Evolutionary conservation across 106 monocot species (phyloP).

Genomic region (Dendrobium nobile): DNA sequence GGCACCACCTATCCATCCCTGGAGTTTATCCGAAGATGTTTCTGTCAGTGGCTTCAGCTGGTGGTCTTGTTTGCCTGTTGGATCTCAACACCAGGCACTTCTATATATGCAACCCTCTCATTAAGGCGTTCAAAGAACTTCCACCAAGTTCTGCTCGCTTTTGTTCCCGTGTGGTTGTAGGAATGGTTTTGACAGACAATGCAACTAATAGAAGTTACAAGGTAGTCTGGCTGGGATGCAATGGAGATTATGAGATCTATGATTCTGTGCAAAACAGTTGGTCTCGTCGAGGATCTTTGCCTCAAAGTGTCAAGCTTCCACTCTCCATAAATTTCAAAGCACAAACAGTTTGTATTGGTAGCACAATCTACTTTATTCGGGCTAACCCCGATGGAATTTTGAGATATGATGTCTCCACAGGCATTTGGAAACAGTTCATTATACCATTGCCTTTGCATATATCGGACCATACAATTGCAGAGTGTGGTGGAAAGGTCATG

Average conservation of each 20-base stretch:
- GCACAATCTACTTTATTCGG: constrained; percentile 67
- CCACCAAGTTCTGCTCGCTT: constrained; percentile 36
- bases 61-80: constrained; percentile 76
- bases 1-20: constrained; percentile 51
- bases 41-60: constrained; percentile 63
- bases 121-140: constrained; percentile 45
- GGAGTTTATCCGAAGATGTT: constrained; percentile 29
- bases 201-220: constrained; percentile 41
- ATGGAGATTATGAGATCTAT: constrained; percentile 67
- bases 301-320: constrained; percentile 52
- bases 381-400: constrained; percentile 70
- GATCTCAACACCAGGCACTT: constrained; percentile 51
- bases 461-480: constrained; percentile 53
- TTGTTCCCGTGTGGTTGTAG: constrained; percentile 51
- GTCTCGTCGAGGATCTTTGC: constrained; percentile 34
- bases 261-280: constrained; percentile 52
- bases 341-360: constrained; percentile 49
- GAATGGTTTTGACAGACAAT: constrained; percentile 57
- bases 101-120: constrained; percentile 72
- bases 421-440: constrained; percentile 58
- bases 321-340: constrained; percentile 64
- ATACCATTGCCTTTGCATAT: constrained; percentile 55
- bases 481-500: constrained; percentile 49
- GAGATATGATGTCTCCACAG: constrained; percentile 43
- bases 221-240: constrained; percentile 52